Base-by-base conservation (phyloP, 768 basidiomycete genomes). In the Baorangia bicolor region DNA sequence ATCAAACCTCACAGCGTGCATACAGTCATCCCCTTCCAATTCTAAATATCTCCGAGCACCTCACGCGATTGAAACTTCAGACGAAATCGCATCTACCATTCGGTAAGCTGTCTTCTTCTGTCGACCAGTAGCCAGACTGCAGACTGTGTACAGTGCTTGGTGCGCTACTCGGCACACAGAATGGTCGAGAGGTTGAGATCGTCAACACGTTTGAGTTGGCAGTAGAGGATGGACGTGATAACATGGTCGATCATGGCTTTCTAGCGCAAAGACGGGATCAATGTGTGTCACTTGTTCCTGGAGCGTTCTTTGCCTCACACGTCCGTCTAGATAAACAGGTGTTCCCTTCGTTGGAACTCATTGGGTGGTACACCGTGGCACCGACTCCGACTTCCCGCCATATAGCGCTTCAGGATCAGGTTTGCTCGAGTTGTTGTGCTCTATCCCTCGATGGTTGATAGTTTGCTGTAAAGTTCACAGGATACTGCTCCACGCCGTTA, bases 331-430 rank as follows among this genome's bases (percentile, higher is more conserved):
- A 94, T 79, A 96, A 96, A 72, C 94, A 97, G 74, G 96, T 98
- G 21, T 98, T 99, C 71, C 97, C 97, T 12, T 94, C 94, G 1
- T 80, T 98, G 33, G 97, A 98, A 68, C 88, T 99, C 67, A 90
- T 99, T 48, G 97, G 97, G 9, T 99, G 97, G 97, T 99, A 99
- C 73, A 91, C 90, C 0, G 86, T 95, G 41, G 87, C 92, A 16
- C 69, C 80, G n/a, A 75, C 77, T 12, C 93, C 93, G 0, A 86
- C 86, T 1, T 65, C 81, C n/a, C 77, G 76, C 20, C 94, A 98
- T 65, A 85, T 93, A 42, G 78, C 82, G 2, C 79, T 98, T 18
- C 93, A 98, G 68, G 86, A 91, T 69, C 93, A 97, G 78, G 94
- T 87, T 56, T 16, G 73, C 40, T 40, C 37, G 37, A 9, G 20